Percentiles rank a stretch among this genome's conserved stretches.
phyloP scores from a whole-genome alignment of 495 filamentous ascomycete species.

The Penicillium ucsense region DNA sequence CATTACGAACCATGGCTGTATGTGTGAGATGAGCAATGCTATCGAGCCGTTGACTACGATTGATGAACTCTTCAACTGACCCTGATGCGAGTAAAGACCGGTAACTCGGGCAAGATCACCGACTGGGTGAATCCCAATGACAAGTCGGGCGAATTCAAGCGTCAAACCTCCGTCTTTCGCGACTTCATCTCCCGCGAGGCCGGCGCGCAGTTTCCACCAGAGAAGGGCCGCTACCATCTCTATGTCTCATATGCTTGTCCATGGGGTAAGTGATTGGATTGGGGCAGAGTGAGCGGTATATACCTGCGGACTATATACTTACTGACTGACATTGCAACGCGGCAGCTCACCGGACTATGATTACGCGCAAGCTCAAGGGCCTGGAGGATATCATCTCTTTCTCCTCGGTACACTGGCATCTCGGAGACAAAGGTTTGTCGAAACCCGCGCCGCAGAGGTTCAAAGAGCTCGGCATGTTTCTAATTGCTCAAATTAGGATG shows the following conservation, averaged over 20 bases:
- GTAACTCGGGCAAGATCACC: conserved; percentile 48
- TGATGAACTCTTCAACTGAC: background rate
- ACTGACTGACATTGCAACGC: no score
- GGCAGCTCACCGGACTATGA: conserved; percentile 55
- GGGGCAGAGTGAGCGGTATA: no score
- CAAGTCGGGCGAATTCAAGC: conserved; percentile 83
- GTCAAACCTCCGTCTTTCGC: conserved; percentile 60
- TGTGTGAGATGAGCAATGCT: background rate
- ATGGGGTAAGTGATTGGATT: conserved; percentile 41
- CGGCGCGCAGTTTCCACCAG: conserved; percentile 53
- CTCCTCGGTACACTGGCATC: conserved; percentile 61
- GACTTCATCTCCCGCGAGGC: conserved; percentile 58
- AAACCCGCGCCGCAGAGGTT: background rate
- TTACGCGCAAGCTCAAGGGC: conserved; percentile 57
- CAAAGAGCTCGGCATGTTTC: background rate
- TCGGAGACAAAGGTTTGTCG: conserved; percentile 46
- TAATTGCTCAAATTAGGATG: conserved; percentile 46
- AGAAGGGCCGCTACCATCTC: conserved; percentile 60
- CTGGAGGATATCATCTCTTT: conserved; percentile 56
- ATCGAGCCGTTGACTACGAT: background rate
- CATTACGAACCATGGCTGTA: conserved; percentile 34
- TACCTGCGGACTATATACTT: no score
- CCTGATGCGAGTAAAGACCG: conserved; percentile 13
- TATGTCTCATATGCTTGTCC: conserved; percentile 69
- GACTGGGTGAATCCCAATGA: conserved; percentile 71